Conservation (phyloP, 495 filamentous ascomycete species). For the Penicillium pancosmium region DNA sequence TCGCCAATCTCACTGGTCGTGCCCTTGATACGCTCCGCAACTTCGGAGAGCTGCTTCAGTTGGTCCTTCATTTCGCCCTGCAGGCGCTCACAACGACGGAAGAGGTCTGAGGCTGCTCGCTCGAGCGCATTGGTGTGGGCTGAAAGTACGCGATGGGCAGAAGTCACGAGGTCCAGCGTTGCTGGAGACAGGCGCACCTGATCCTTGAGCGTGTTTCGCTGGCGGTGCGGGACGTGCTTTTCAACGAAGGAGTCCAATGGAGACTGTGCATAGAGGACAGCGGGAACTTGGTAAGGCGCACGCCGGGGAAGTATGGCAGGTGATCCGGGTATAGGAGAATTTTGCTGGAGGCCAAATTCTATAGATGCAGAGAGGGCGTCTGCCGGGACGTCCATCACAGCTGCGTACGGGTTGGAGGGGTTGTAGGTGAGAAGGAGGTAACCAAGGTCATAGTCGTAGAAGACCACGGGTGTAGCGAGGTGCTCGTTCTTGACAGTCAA, state of each 20-base stretch:
- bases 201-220: constrained; percentile 64
- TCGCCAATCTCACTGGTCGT: constrained; percentile 65
- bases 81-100: constrained; percentile 73
- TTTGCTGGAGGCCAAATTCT: constrained; percentile 37
- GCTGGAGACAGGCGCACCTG: constrained; percentile 74
- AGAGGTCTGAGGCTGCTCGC: constrained; percentile 77
- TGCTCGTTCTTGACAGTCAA: constrained; percentile 36
- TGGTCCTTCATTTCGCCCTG: constrained; percentile 73
- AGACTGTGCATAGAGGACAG: constrained; percentile 61
- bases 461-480: constrained; percentile 63
- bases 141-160: constrained; percentile 74
- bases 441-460: constrained; percentile 74
- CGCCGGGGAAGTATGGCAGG: constrained; percentile 49
- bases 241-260: constrained; percentile 64
- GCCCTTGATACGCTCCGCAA: constrained; percentile 64
- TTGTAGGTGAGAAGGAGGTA: constrained; percentile 77
- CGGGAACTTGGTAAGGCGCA: constrained; percentile 69
- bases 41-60: constrained; percentile 66
- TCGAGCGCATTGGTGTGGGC: constrained; percentile 73
- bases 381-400: constrained; percentile 67
- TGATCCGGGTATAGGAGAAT: constrained; percentile 22
- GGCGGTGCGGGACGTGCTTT: constrained; percentile 58
- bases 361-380: constrained; percentile 34
- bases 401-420: constrained; percentile 61
- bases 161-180: constrained; percentile 73